phyloP scores from a whole-genome alignment of 176 grass and related monocot genomes.

The barley (Hordeum vulgare) region MorexV3_pseudomolecules_assembly NC_058519.1:352284617-352285116 shows the following conservation, averaged over 20 bases:
- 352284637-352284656: constrained; percentile 46
- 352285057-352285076: constrained; percentile 87
- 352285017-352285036: constrained; percentile 20
- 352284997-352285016: constrained; percentile 41
- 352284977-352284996: constrained; percentile 77
- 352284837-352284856: constrained; percentile 28
- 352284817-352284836: constrained; percentile 64
- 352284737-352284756: constrained; percentile 63
- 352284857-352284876: background rate
- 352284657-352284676: constrained; percentile 40
- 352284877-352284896: background rate
- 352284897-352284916: background rate
- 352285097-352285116: constrained; percentile 76
- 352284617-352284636: constrained; percentile 46
- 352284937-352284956: constrained; percentile 54
- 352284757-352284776: constrained; percentile 59
- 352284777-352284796: constrained; percentile 42
- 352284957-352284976: constrained; percentile 65
- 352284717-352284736: constrained; percentile 45
- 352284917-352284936: background rate
- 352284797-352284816: constrained; percentile 49
- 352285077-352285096: constrained; percentile 80
- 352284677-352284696: constrained; percentile 53
- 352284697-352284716: constrained; percentile 67
- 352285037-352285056: constrained; percentile 24